Evolutionary conservation across 1,139 yeast genomes (phyloP), one percentile per base, ranked within the genome.

Genomic region (Debaryomyces fabryi): DNA sequence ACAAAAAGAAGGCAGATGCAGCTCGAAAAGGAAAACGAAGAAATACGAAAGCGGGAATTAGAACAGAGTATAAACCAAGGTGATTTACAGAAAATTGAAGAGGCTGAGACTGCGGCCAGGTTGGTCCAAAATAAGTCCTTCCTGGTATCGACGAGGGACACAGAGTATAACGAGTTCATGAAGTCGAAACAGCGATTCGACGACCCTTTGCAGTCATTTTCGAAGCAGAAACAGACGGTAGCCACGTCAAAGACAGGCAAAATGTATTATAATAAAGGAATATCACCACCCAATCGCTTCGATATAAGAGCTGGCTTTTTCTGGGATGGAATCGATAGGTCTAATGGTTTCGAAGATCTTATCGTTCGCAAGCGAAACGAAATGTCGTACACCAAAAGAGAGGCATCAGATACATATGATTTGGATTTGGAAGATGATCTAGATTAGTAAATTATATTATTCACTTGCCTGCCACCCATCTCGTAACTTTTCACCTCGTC

Each of bases 251-350:
- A 45, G 16, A 55, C 62, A 2, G 65, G 66, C 3, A 52, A 58
- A 18, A 62, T 64, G 9, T 48, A 50, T 1, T 72, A 73, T 23
- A 85, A 76, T 53, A 71, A 74, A 16, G 83, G 88, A 0, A 58
- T 74, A 0, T 81, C 68, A 48, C 82, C 89, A 0, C 81, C 81
- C 23, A 92, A 92, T 60, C 67, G 98, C 52, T 92, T 89, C 65
- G 79, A 79, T 3, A 85, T 92, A 16, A 69, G 71, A 5, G 96
- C 97, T 0, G 97, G 98, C 0, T 73, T 75, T 55, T 72, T 89
- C 49, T 92, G 98, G 98, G 98, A 92, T 63, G 98, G 98, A 0
- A 85, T 91, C 0, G 95, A 90, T 65, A 71, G 98, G 51, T 82
- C 96, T 0, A 92, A 86, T 62, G 97, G 97, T n/a, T 92, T 88